Base-by-base conservation (phyloP, 352 stramenopile species). In the Thalassiosira exigua region DNA sequence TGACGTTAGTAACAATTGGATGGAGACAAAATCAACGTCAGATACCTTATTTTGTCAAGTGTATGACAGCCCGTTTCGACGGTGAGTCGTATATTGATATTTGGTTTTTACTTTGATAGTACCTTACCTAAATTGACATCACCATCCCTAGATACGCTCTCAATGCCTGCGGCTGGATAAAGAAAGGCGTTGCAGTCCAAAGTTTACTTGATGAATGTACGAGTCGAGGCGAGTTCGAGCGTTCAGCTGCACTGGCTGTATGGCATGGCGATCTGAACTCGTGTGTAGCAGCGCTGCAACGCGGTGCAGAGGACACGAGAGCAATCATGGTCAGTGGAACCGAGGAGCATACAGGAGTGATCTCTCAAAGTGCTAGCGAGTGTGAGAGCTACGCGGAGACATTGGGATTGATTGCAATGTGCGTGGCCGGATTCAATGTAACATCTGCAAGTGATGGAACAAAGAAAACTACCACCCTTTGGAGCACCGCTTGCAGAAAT, bases 181-280 rank as follows among this genome's bases (percentile, higher is more conserved):
- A 75, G 39, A 88, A 81, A 41, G 81, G 81, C 68, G 70, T 79
- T 26, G 24, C 29, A 11, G 33, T 89, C 5, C 65, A 65, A 9
- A 77, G 84, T 74, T 66, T 91, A 19, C 41, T 91, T 12, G 74
- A 73, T 5, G 73, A 93, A 72, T 87, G 76, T 73, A 71, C 90
- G 66, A 66, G 36, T 36, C 62, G 75, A n/a, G 76, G 84, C 24
- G 75, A 89, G 53, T 88, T 79, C 62, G 88, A 93, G 73, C 61
- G 85, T 33, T 79, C 85, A 19, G 85, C 88, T 32, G 81, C 85
- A 27, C 51, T 93, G 12, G 84, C 88, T 5, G 67, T 92, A 2
- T 93, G 81, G 81, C 76, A 92, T 73, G 81, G 79, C 21, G 71
- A 91, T 73, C 56, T 92, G 7, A 83, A 79, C 30, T 72, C 76